Base-by-base conservation (phyloP, 1,284 basidiomycete genomes). In the Cystobasidium slooffiae region DNA sequence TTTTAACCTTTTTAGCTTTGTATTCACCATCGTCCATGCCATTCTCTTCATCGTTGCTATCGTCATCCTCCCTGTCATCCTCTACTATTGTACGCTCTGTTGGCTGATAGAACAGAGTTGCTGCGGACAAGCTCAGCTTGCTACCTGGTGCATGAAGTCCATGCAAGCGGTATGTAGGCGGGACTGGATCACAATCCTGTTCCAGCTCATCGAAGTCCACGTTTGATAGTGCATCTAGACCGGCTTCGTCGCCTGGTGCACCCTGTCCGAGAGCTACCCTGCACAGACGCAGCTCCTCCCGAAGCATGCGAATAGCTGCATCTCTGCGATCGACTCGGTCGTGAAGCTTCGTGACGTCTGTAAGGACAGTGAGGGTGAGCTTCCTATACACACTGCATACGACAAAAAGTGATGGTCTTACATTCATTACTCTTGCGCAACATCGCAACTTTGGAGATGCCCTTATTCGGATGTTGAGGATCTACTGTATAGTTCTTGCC, bases 381-480 rank as follows among this genome's bases (percentile, higher is more conserved):
- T 55, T n/a, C n/a, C 53, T 20, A 3, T 16, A 18, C 53, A 12
- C 53, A 12, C 3, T 12, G 20, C 7, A 6, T 14, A 12, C 9
- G 65, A 6, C 6, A n/a, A 49, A 37, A 39, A 8, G 20, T 20
- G 6, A 53, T 1, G 20, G 4, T 24, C 61, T 66, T 46, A 73
- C 70, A 95, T 82, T 94, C 91, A 81, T 97, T 97, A 65, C 90
- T 90, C 80, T 92, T 93, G 69, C 93, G 88, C 74, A 99, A 83
- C 44, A 99, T 84, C 80, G 97, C 94, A 74, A 98, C 86, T 85
- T 98, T 98, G 84, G 90, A 92, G 56, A 98, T 93, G n/a, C 91
- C 91, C 79, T 94, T 90, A 83, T 97, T 97, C 37, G 94, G 94
- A 49, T 94, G 93, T 75, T 92, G 52, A 0, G 78, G 78, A 61